These are phyloP conservation scores for Artemisia annua DNA, from an alignment of 129 eudicot genomes.

Conservation along the genomic window DNA sequence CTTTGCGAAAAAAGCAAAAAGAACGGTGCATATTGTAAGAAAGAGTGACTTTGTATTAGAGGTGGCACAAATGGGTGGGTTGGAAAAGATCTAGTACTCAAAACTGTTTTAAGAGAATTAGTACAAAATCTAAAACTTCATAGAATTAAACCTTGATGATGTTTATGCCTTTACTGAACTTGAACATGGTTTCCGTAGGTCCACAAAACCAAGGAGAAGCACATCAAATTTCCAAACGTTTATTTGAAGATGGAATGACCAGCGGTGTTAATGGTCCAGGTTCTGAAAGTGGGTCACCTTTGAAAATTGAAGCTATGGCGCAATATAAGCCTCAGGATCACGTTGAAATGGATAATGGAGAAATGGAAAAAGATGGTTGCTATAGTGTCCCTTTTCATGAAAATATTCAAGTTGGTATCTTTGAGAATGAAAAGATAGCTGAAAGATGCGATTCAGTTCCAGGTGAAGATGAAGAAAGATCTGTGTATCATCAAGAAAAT, in stretches of 20 bases:
- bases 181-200: conserved; percentile 41
- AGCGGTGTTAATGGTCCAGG: conserved; percentile 23
- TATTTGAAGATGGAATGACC: conserved; percentile 18
- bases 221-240: conserved; percentile 1
- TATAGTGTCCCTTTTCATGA: conserved; percentile 16
- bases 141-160: background rate
- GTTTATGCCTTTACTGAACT: conserved; percentile 10
- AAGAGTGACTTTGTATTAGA: background rate
- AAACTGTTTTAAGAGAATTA: too few species aligned
- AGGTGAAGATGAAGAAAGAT: conserved; percentile 18
- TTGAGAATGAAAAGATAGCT: conserved; percentile 15
- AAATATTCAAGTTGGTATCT: conserved; percentile 21
- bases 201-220: conserved; percentile 22
- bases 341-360: conserved; percentile 10
- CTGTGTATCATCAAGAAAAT: conserved; percentile 8
- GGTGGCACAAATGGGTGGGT: too few species aligned
- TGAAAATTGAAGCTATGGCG: conserved; percentile 10
- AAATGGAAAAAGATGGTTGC: conserved; percentile 2
- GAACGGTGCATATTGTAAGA: background rate
- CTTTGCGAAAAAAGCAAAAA: background rate
- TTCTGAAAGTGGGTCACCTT: conserved; percentile 15
- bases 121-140: too few species aligned
- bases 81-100: too few species aligned
- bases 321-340: conserved; percentile 13
- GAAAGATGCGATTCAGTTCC: conserved; percentile 8